Conservation (phyloP, 345 rosid genomes). For the Stellera chamaejasme region DNA sequence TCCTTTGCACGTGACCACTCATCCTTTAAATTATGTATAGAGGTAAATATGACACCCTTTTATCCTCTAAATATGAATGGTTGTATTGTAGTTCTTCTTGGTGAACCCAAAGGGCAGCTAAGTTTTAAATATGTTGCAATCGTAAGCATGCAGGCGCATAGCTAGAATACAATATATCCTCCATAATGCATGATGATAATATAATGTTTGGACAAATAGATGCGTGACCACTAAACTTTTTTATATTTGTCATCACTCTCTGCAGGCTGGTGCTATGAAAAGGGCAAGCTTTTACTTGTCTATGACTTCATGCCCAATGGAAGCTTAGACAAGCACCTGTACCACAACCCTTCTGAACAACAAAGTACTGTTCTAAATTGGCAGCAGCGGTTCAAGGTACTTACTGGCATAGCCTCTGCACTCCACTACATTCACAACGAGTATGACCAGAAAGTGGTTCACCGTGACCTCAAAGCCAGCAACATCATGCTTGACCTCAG, state of each 20-base stretch:
- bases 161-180: no score
- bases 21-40: no score
- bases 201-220: not conserved
- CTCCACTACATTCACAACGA: constrained; percentile 33
- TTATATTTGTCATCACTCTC: not conserved
- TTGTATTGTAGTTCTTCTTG: no score
- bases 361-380: constrained; percentile 15
- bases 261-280: constrained; percentile 38
- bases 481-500: constrained; percentile 33
- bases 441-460: constrained; percentile 35
- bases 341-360: not conserved
- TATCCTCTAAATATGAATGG: no score
- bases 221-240: not conserved
- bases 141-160: no score
- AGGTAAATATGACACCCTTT: no score
- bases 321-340: constrained; percentile 33
- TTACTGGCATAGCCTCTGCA: constrained; percentile 36
- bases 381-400: constrained; percentile 23
- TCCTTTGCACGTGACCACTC: no score
- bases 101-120: no score
- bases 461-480: constrained; percentile 40
- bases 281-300: constrained; percentile 33
- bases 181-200: no score
- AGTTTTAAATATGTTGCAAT: no score
- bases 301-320: constrained; percentile 50